Percentiles rank a stretch among this genome's conserved stretches.
phyloP scores from a whole-genome alignment of 2,329 filamentous ascomycete species.

The Colletotrichum truncatum region DNA sequence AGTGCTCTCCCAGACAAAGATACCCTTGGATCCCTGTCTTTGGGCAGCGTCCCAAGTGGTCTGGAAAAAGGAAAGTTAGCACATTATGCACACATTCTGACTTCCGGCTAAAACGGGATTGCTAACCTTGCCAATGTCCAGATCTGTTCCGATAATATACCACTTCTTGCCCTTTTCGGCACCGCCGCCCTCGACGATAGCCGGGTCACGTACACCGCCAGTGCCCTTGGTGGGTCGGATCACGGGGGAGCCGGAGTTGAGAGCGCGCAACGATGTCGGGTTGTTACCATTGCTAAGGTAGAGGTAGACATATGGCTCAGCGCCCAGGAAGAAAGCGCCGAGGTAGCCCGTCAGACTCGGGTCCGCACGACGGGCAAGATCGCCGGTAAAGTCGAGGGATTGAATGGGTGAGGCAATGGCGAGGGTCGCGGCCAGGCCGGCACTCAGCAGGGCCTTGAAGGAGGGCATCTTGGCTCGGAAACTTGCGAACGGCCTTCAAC shows the following conservation, averaged over 20 bases:
- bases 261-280: conserved; percentile 54
- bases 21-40: conserved; percentile 58
- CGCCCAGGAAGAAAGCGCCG: conserved; percentile 63
- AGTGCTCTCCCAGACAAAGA: conserved; percentile 64
- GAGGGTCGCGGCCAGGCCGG: conserved; percentile 6
- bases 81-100: neutral
- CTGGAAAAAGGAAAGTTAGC: conserved; percentile 35
- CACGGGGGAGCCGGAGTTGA: conserved; percentile 59
- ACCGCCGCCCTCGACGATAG: conserved; percentile 56
- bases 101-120: neutral
- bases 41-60: conserved; percentile 63
- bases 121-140: conserved; percentile 56
- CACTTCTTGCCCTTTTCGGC: conserved; percentile 58
- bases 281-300: conserved; percentile 63
- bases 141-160: conserved; percentile 64
- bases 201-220: conserved; percentile 60
- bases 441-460: conserved; percentile 3
- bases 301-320: conserved; percentile 62
- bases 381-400: conserved; percentile 35
- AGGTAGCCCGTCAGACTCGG: conserved; percentile 58
- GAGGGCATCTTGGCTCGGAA: neutral
- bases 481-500: too few relatives aligned
- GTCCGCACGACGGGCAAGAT: conserved; percentile 42
- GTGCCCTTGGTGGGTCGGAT: conserved; percentile 60
- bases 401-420: conserved; percentile 21